Conservation (phyloP, 768 basidiomycete genomes). For the Hericium erinaceus region DNA sequence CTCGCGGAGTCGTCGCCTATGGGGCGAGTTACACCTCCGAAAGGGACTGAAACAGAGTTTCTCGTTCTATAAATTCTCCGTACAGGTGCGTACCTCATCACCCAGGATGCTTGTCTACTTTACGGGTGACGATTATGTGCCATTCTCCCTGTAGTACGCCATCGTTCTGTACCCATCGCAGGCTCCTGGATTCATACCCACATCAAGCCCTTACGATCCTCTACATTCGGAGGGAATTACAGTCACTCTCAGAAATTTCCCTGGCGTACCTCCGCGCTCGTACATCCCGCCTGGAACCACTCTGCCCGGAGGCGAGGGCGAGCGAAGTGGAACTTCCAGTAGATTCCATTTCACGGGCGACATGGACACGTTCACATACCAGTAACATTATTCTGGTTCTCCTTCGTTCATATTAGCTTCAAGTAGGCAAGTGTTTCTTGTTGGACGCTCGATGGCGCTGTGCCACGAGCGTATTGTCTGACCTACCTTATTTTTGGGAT, state of each 20-base stretch:
- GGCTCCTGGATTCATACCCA: conserved; percentile 31
- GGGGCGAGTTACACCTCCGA: conserved; percentile 44
- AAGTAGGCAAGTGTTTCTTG: too few relatives aligned
- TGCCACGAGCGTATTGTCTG: too few relatives aligned
- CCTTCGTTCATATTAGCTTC: too few relatives aligned
- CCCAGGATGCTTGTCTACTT: too few relatives aligned
- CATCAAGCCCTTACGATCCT: conserved; percentile 15
- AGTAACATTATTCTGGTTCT: not conserved
- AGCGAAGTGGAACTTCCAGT: not conserved
- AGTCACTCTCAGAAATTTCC: conserved; percentile 30
- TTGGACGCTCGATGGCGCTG: too few relatives aligned
- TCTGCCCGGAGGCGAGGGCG: not conserved
- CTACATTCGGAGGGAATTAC: conserved; percentile 32
- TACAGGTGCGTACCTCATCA: conserved; percentile 30
- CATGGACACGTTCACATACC: not conserved
- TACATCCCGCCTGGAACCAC: conserved; percentile 38
- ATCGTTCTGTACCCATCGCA: conserved; percentile 33
- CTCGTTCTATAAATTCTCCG: conserved; percentile 34
- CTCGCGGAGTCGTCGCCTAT: conserved; percentile 27
- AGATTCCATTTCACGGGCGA: not conserved
- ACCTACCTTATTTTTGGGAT: too few relatives aligned
- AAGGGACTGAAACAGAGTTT: conserved; percentile 34
- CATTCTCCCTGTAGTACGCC: conserved; percentile 28
- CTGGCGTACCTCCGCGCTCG: conserved; percentile 32
- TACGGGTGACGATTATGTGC: not conserved